Base-by-base conservation (phyloP, 768 basidiomycete species). In the Kondoa subrosea region DNA sequence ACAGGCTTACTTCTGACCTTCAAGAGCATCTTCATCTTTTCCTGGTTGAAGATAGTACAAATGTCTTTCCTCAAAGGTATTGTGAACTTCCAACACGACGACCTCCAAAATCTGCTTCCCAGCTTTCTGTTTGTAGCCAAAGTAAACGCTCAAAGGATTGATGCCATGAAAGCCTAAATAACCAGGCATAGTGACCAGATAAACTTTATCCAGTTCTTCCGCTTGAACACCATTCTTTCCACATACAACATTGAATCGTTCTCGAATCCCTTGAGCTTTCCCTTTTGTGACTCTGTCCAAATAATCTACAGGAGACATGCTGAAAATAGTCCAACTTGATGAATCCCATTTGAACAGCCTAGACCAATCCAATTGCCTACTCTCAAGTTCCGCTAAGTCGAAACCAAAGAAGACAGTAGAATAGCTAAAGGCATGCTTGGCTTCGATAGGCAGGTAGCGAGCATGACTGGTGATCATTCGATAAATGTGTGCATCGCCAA, bases 131-230 rank as follows among this genome's bases (percentile, higher is more conserved):
- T 78, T 73, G 73, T 87, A 87, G 72, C 83, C 81, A 70, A 83
- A 86, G 75, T 86, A 87, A 29, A 85, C 82, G 0, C 83, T 83
- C 57, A 87, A 76, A 0, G 87, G 87, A 68, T 87, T 87, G 65
- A 87, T 85, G 0, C 85, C 87, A 73, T 85, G 84, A 64, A 80
- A 82, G 0, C 86, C 86, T 31, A 85, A 68, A 64, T 83, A 82
- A 65, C 81, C 83, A 1, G 86, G 86, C 84, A 87, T 86, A 1
- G 86, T 85, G 77, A 87, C 78, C 79, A 87, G 81, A 85, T 85
- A 89, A 0, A 82, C 81, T 68, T 83, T 83, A 3, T 80, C 77
- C 3, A 85, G 61, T 0, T 67, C 50, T 21, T 4, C 17, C 27
- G 69, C 67, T 30, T 72, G 26, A 34, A 73, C 72, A 14, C 29